Percentiles rank a stretch among this genome's conserved stretches.
These are phyloP conservation scores for Leptodermis oblonga DNA, from an alignment of 257 asterid species.

Conservation along the genomic window DNA sequence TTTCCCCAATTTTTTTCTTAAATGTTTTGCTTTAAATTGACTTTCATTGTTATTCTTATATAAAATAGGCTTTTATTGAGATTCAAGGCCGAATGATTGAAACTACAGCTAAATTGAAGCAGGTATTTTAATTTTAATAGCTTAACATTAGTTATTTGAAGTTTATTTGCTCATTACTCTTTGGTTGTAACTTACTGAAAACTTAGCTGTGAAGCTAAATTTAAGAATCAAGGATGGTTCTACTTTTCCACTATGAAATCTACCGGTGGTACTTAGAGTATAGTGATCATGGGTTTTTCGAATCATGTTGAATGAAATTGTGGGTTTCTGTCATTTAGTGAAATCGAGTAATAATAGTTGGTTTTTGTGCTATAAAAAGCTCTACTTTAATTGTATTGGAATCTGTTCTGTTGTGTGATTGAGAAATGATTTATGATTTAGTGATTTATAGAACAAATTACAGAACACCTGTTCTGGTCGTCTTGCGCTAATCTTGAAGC, in stretches of 20 bases:
- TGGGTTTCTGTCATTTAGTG: not conserved
- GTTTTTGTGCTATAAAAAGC: not conserved
- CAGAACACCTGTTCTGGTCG: not conserved
- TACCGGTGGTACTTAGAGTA: not conserved
- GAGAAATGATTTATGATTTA: not conserved
- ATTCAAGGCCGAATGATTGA: constrained; percentile 94
- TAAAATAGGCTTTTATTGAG: constrained; percentile 74
- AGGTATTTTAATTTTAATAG: constrained; percentile 33
- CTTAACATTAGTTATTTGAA: not conserved
- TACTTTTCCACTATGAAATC: not conserved
- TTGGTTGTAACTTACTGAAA: not conserved
- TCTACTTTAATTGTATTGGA: not conserved
- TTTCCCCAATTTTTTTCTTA: not conserved
- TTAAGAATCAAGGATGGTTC: not conserved
- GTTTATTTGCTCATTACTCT: not conserved
- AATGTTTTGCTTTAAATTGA: not conserved
- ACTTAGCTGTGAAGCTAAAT: constrained; percentile 11
- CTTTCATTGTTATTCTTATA: constrained; percentile 2
- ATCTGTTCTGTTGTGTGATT: not conserved
- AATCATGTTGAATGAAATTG: not conserved
- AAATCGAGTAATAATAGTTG: not conserved
- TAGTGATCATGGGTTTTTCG: not conserved
- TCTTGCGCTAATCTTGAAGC: constrained; percentile 3
- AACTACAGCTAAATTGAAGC: constrained; percentile 79
- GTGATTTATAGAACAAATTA: not conserved